A percentile compares a stretch with the other conserved stretches of the same genome.
Conservation (phyloP, 345 rosid genomes). For the Limnanthes douglasii region DNA sequence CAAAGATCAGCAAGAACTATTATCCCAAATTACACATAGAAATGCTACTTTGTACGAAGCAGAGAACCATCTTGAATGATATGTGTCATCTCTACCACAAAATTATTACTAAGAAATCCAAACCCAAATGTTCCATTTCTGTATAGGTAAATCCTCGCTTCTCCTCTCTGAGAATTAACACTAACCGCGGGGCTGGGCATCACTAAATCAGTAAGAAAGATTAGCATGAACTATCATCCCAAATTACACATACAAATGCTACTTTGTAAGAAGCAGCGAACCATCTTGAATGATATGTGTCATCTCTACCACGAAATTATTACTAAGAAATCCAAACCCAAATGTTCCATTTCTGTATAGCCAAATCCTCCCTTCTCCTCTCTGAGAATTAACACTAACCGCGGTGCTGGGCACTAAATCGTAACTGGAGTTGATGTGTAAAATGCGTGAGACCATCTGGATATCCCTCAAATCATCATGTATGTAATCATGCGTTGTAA, state of each 20-base stretch:
- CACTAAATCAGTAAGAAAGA: no score
- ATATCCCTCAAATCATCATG: constrained; percentile 9
- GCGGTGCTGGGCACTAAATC: constrained; percentile 28
- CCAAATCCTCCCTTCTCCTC: constrained; percentile 81
- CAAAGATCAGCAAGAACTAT: no score
- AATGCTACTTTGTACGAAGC: no score
- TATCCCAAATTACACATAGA: no score
- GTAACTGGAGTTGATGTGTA: constrained; percentile 49
- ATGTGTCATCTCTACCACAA: constrained; percentile 45
- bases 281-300: constrained; percentile 48
- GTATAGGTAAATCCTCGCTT: constrained; percentile 80
- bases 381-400: constrained; percentile 19
- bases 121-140: constrained; percentile 61
- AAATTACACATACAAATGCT: no score
- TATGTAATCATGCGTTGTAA: constrained; percentile 9
- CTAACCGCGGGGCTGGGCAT: constrained; percentile 24
- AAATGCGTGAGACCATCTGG: constrained; percentile 29
- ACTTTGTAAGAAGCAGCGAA: no score
- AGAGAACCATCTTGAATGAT: constrained; percentile 44
- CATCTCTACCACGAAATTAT: constrained; percentile 48
- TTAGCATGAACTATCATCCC: no score
- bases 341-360: constrained; percentile 55
- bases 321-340: constrained; percentile 67
- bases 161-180: constrained; percentile 24
- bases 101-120: constrained; percentile 62